A percentile compares a stretch with the other conserved stretches of the same genome.
Conservation (phyloP, 305 asterid species). For the Fraxinus velutina region DNA sequence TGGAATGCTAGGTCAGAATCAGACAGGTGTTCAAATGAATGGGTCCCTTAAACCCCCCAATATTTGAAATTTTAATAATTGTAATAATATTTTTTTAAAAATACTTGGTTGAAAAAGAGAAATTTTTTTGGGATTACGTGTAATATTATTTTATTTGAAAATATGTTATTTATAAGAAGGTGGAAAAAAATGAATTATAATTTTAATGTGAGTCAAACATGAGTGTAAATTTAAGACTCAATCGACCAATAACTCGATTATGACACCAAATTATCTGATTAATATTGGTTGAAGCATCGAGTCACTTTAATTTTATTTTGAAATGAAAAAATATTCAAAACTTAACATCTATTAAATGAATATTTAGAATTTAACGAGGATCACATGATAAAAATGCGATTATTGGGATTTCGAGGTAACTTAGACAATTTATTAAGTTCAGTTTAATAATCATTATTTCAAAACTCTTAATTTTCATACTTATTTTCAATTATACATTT, state of each 20-base stretch:
- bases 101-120: no score
- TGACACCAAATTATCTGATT: not conserved
- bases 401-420: not conserved
- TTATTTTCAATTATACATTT: no score
- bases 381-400: not conserved
- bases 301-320: not conserved
- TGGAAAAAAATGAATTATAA: no score
- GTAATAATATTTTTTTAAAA: no score
- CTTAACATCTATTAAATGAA: not conserved
- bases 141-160: no score
- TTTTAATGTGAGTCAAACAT: no score
- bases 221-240: not conserved
- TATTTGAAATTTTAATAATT: no score
- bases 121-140: no score
- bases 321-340: not conserved
- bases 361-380: not conserved
- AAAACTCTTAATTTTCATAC: no score
- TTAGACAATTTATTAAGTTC: no score
- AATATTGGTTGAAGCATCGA: not conserved
- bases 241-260: not conserved
- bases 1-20: not conserved
- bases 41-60: not conserved
- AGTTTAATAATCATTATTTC: no score
- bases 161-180: no score
- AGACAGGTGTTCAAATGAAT: not conserved